Evolutionary conservation across 345 rosid genomes (phyloP), one percentile per base, ranked within the genome.

Genomic region (Eutrema japonicum): DNA sequence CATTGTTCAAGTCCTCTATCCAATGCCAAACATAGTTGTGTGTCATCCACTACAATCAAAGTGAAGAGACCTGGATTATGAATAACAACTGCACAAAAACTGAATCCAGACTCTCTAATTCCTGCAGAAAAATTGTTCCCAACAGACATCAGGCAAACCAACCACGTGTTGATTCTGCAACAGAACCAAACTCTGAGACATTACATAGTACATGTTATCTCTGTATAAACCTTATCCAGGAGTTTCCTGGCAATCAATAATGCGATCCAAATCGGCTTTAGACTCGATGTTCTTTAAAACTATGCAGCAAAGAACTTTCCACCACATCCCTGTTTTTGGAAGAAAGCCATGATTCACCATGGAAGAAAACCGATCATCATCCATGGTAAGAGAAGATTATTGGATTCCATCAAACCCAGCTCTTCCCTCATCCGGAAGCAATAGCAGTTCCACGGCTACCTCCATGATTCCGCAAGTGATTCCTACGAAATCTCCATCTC

Each of bases 331-430:
- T 84, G 82, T 81, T 73, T 79, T 91, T 0, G 97, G 98, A 41
- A 87, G 87, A 79, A 89, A 87, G 40, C 88, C 97, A 51, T 87
- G 97, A 66, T 64, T 73, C 69, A 91, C 85, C 98, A 94, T 89
- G n/a, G n/a, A n/a, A n/a, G n/a, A n/a, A n/a, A n/a, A n/a, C n/a
- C n/a, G n/a, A n/a, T n/a, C n/a, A n/a, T n/a, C n/a, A n/a, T n/a
- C n/a, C n/a, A n/a, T n/a, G n/a, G n/a, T n/a, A n/a, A n/a, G n/a
- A n/a, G n/a, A n/a, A n/a, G n/a, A n/a, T n/a, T n/a, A n/a, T n/a
- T n/a, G n/a, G n/a, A n/a, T n/a, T n/a, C n/a, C n/a, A n/a, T n/a
- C n/a, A n/a, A n/a, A n/a, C n/a, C n/a, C n/a, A n/a, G n/a, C n/a
- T n/a, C n/a, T n/a, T n/a, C n/a, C n/a, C n/a, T n/a, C n/a, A n/a